These are phyloP conservation scores for Geotrichum klebahnii DNA, from an alignment of 1,139 yeast genomes.

Conservation along the genomic window DNA sequence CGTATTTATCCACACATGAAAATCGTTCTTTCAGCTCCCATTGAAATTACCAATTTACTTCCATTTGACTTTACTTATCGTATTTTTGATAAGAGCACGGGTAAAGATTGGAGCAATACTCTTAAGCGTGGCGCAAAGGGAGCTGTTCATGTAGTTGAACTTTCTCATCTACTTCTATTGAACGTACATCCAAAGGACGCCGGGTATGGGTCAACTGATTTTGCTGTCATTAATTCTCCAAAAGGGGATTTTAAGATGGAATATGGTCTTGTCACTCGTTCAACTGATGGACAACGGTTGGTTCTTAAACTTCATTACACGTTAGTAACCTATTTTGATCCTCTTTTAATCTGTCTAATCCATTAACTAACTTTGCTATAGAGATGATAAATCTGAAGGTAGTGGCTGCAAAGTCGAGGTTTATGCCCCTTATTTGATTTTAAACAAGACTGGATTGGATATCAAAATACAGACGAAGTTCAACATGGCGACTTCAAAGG, in stretches of 20 bases:
- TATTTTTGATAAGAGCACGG: conserved; percentile 72
- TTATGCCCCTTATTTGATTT: conserved; percentile 76
- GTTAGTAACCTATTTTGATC: conserved; percentile 24
- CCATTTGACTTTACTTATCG: conserved; percentile 79
- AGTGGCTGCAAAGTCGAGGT: conserved; percentile 47
- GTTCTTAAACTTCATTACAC: conserved; percentile 64
- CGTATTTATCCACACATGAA: conserved; percentile 81
- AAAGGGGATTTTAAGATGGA: conserved; percentile 53
- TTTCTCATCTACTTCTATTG: conserved; percentile 64
- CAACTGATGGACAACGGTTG: conserved; percentile 59
- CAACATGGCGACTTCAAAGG: conserved; percentile 44
- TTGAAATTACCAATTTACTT: conserved; percentile 75
- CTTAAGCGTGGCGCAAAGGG: conserved; percentile 62
- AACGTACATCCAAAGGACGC: conserved; percentile 66
- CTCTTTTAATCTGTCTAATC: not conserved
- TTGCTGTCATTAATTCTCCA: conserved; percentile 67
- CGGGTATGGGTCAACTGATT: conserved; percentile 67
- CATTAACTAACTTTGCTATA: conserved; percentile 16
- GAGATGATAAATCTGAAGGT: conserved; percentile 25
- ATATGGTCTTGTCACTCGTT: conserved; percentile 36
- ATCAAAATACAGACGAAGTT: conserved; percentile 56
- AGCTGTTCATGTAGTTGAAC: conserved; percentile 75
- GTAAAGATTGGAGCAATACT: conserved; percentile 62
- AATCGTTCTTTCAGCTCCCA: conserved; percentile 75
- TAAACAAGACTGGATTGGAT: conserved; percentile 74